Conservation (phyloP, 2,329 filamentous ascomycete genomes). For the Chaetomiaceae sp. region DNA sequence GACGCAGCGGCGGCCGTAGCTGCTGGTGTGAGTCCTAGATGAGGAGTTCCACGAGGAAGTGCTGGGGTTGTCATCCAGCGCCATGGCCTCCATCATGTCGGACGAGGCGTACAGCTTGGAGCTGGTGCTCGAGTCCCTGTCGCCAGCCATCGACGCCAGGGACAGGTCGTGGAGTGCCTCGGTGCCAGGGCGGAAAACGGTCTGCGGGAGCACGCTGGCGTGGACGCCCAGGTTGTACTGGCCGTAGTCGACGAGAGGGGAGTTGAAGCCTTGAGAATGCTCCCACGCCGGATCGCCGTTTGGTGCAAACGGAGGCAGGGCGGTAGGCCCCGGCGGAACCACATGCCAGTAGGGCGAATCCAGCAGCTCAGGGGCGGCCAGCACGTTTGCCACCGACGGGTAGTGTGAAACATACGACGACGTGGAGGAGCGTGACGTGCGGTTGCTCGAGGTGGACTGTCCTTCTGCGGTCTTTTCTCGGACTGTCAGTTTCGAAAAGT, state of each 20-base stretch:
- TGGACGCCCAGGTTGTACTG: conserved; percentile 7
- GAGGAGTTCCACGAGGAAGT: not conserved
- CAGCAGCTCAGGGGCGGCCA: not conserved
- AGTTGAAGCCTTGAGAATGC: not conserved
- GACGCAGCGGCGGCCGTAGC: not conserved
- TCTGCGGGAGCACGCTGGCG: conserved; percentile 9
- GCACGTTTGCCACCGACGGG: not conserved
- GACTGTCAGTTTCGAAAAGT: not conserved
- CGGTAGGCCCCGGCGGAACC: not conserved
- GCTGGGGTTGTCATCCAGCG: not conserved
- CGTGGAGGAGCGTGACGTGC: not conserved
- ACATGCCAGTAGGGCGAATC: conserved; percentile 5
- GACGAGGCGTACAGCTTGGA: conserved; percentile 9
- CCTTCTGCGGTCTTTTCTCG: not conserved
- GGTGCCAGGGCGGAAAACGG: conserved; percentile 2
- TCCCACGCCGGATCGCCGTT: conserved; percentile 9
- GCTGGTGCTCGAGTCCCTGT: not conserved
- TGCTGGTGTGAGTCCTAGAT: not conserved
- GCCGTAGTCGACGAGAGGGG: conserved; percentile 3
- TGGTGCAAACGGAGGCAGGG: conserved; percentile 7
- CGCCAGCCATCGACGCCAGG: not conserved
- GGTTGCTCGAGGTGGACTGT: not conserved
- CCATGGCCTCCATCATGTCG: conserved; percentile 12
- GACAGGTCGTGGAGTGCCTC: not conserved
- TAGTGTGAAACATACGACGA: conserved; percentile 7